Evolutionary conservation across 108 stramenopile genomes (phyloP), one percentile per base, ranked within the genome.

Genomic region (Discostella pseudostelligera): DNA sequence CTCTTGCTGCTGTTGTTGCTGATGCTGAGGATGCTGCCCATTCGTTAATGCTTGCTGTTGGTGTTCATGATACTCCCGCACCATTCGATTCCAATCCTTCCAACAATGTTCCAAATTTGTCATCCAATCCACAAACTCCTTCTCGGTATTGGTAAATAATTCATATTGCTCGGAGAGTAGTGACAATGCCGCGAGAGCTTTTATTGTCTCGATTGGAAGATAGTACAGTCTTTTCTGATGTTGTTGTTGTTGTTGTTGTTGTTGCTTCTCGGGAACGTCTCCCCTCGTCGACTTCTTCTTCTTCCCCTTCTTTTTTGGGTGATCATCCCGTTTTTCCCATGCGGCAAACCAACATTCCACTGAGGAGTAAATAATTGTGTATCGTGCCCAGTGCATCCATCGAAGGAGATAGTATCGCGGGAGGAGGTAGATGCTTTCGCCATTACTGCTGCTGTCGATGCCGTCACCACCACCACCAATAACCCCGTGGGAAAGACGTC

Each of bases 301-400:
- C 32, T 35, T 56, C 43, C 11, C 29, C 16, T 44, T 32, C 24
- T 37, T 26, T 3, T 24, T 26, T 49, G 65, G 19, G 3, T 56
- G 55, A 35, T 9, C 55, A 56, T 56, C 55, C 36, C 5, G 32
- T 17, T 36, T 56, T 19, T 39, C 35, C 55, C 55, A 56, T 13
- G 29, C 32, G 4, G 75, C 22, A 46, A 86, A 45, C 69, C 69
- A 69, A 25, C 37, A 17, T 40, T 72, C 54, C n/a, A 72, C 56
- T 35, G 25, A 37, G 0, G 29, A 21, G 25, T 58, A 26, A 16
- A 64, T 44, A n/a, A 72, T 44, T 17, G 62, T 42, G 25, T 14
- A 29, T 24, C 70, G 26, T 1, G 90, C 87, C 87, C 90, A 91
- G 47, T 64, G 45, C 42, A 83, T 58, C 90, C 90, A 90, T 58